These are phyloP conservation scores for Boletus reticuloceps DNA, from an alignment of 768 basidiomycete genomes.

Conservation along the genomic window DNA sequence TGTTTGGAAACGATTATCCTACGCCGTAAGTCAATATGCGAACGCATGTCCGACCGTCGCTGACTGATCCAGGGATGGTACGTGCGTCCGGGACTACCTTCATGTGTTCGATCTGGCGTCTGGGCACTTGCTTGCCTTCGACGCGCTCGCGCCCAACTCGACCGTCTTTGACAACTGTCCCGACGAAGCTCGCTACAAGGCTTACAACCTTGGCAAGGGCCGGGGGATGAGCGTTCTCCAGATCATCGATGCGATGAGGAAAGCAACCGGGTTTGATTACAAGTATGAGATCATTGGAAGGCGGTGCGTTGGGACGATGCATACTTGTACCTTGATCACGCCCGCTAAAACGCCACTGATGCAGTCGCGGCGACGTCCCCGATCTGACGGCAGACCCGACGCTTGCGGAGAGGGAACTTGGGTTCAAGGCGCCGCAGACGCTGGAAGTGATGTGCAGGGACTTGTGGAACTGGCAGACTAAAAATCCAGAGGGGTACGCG, in stretches of 20 bases:
- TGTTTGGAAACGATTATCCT: constrained; percentile 97
- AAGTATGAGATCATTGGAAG: constrained; percentile 87
- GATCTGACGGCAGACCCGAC: constrained; percentile 93
- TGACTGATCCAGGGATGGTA: constrained; percentile 68
- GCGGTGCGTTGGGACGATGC: constrained; percentile 54
- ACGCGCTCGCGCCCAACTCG: constrained; percentile 67
- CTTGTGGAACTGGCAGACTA: constrained; percentile 99
- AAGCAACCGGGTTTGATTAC: constrained; percentile 85
- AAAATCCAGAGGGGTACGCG: constrained; percentile 76
- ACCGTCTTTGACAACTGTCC: constrained; percentile 52
- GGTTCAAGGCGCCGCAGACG: constrained; percentile 78
- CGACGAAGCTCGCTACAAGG: constrained; percentile 70
- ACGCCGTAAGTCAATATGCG: constrained; percentile 61
- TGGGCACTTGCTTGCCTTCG: constrained; percentile 89
- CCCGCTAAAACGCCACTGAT: constrained; percentile 5
- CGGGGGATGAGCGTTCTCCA: constrained; percentile 89
- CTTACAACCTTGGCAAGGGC: constrained; percentile 96
- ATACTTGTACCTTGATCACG: not conserved
- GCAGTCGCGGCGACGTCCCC: constrained; percentile 90
- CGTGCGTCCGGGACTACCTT: constrained; percentile 95
- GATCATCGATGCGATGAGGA: constrained; percentile 93
- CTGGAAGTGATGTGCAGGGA: constrained; percentile 94
- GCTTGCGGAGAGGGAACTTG: constrained; percentile 89
- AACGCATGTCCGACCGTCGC: not conserved
- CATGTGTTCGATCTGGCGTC: constrained; percentile 94